phyloP scores from a whole-genome alignment of 2,329 filamentous ascomycete genomes.

The Trichoderma sp. region DNA sequence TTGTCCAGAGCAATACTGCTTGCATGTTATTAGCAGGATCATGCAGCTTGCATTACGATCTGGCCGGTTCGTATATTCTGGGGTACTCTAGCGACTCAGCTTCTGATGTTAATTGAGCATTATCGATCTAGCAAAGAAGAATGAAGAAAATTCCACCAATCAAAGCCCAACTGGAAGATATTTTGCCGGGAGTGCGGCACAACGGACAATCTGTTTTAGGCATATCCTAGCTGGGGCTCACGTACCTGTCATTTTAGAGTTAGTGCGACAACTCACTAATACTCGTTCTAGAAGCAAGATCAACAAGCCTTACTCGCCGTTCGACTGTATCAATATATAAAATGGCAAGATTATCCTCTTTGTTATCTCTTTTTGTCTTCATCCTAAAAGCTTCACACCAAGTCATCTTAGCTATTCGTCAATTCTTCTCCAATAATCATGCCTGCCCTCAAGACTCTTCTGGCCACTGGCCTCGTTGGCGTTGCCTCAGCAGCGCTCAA shows the following conservation, averaged over 20 bases:
- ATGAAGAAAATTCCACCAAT: slow-evolving; percentile 3
- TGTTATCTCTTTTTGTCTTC: not conserved
- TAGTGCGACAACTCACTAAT: slow-evolving; percentile 6
- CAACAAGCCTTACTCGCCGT: not conserved
- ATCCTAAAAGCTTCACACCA: not conserved
- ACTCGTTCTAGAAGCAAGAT: slow-evolving; percentile 3
- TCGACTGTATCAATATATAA: slow-evolving; percentile 1
- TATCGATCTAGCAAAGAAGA: not conserved
- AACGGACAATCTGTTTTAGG: slow-evolving; percentile 3
- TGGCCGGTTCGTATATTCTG: not conserved
- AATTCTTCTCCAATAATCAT: not conserved
- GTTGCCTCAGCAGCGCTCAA: slow-evolving; percentile 21
- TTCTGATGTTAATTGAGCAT: slow-evolving; percentile 7
- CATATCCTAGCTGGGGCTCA: not conserved
- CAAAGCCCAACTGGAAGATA: not conserved
- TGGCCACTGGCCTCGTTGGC: slow-evolving; percentile 13
- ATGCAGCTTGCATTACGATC: not conserved
- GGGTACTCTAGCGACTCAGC: not conserved
- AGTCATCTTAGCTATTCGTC: not conserved
- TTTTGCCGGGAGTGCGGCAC: slow-evolving; percentile 13
- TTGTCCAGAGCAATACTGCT: not conserved
- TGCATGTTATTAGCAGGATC: not conserved
- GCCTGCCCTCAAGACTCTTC: slow-evolving; percentile 14
- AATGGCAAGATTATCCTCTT: not conserved
- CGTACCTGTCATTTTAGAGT: slow-evolving; percentile 15